Base-by-base conservation (phyloP, 371 early-diverging fungal species). In the Parasitella parasitica region DNA sequence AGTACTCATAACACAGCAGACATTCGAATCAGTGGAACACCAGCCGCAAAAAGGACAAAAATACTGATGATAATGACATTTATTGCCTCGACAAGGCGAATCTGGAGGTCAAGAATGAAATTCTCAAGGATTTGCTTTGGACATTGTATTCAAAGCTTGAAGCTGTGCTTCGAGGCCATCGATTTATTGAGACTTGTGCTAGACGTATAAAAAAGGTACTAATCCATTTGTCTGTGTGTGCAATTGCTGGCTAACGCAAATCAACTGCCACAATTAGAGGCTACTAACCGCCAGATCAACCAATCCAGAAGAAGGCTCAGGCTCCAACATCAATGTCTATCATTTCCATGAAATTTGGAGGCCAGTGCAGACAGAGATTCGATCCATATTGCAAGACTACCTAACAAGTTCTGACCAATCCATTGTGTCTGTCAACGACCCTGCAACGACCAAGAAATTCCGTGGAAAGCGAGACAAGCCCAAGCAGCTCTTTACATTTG, bases 121-220 rank as follows among this genome's bases (percentile, higher is more conserved):
- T 91, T n/a, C 63, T 95, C 36, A 84, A 87, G 41, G 94, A 94
- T 62, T 76, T 95, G 56, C 72, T 94, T 15, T 87, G 90, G 81
- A 88, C 88, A 0, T 71, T 95, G 53, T 96, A 90, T 76, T 89
- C 89, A 0, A 91, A 93, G 63, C 68, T 95, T 18, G 91, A 94
- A 65, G 82, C 90, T 6, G 90, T 95, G 7, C 70, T 94, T 1
- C 87, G 91, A 52, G 94, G 91, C 22, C 95, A 95, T 63, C 80
- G 87, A 20, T 92, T 89, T 62, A 79, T 94, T 18, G 81, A 87
- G 43, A 72, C 72, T 8, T 71, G 81, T 59, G 72, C 80, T 1
- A 63, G 71, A 54, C 62, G 75, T 22, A 74, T 81, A 7, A 72
- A 74, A 55, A 76, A 75, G 73, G 81, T 80, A 66, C 6, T 32